Evolutionary conservation across 2,329 filamentous ascomycete species (phyloP).

Genomic region (Trichoderma simmonsii): DNA sequence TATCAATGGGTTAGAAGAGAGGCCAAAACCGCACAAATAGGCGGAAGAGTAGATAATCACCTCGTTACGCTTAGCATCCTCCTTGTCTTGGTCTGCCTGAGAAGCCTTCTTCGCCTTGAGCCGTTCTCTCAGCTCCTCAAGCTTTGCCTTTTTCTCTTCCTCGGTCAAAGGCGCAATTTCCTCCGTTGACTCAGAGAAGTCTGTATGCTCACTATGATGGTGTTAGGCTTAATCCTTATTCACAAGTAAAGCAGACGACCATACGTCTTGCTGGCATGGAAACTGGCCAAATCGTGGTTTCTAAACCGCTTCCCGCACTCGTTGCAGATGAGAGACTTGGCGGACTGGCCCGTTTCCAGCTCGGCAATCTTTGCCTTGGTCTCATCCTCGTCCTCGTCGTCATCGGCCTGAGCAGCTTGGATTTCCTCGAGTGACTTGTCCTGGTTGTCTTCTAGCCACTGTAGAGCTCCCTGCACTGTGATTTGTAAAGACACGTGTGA

Average conservation of each 20-base stretch:
- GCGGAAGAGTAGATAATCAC: slow-evolving; percentile 48
- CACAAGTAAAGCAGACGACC: slow-evolving; percentile 23
- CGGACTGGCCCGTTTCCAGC: slow-evolving; percentile 67
- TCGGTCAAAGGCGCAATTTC: slow-evolving; percentile 87
- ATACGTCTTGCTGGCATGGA: slow-evolving; percentile 83
- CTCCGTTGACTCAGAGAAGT: slow-evolving; percentile 92
- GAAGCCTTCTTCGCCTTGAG: slow-evolving; percentile 69
- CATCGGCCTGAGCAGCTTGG: slow-evolving; percentile 52
- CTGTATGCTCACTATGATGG: slow-evolving; percentile 67
- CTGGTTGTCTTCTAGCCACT: slow-evolving; percentile 92
- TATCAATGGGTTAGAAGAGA: slow-evolving; percentile 27
- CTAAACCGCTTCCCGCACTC: slow-evolving; percentile 92
- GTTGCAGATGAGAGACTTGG: slow-evolving; percentile 84
- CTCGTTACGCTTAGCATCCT: slow-evolving; percentile 82
- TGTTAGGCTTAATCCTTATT: neutral
- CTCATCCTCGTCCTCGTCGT: slow-evolving; percentile 47
- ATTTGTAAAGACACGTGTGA: slow-evolving; percentile 16
- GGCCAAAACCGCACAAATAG: no score
- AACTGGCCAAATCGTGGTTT: slow-evolving; percentile 76
- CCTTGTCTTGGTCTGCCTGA: slow-evolving; percentile 70
- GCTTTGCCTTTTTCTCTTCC: slow-evolving; percentile 79
- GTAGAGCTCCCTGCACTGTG: slow-evolving; percentile 79
- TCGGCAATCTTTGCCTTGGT: slow-evolving; percentile 57
- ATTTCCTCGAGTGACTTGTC: slow-evolving; percentile 85
- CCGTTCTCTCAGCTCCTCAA: slow-evolving; percentile 70